These are phyloP conservation scores for Coniosporium tulheliwenetii DNA, from an alignment of 2,329 filamentous ascomycete genomes.

Conservation along the genomic window DNA sequence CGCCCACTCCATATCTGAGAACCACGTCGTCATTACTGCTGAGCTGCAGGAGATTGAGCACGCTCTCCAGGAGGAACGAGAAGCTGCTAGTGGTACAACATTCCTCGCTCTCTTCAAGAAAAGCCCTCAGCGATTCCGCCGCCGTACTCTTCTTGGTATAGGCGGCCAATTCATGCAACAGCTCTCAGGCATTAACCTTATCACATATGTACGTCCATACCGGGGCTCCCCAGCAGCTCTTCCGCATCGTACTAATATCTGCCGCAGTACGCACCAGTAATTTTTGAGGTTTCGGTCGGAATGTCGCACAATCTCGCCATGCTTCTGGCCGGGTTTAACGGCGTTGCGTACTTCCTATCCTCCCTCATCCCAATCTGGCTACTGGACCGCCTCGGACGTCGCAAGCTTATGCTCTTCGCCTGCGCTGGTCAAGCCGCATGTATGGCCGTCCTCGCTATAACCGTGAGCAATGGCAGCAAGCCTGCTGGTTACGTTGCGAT, in stretches of 20 bases:
- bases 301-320: constrained; percentile 6
- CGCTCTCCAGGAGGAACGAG: constrained; percentile 5
- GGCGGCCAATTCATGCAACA: constrained; percentile 33
- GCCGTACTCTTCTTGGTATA: constrained; percentile 24
- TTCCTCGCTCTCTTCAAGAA: constrained; percentile 25
- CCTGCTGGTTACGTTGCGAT: constrained; percentile 25
- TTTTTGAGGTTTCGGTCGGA: constrained; percentile 23
- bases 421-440: constrained; percentile 17
- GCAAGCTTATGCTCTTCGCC: constrained; percentile 15
- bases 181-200: constrained; percentile 15
- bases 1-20: constrained; percentile 6
- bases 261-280: constrained; percentile 22
- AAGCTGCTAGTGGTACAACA: constrained; percentile 5
- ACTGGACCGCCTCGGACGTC: constrained; percentile 19
- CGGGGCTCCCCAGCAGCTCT: background rate
- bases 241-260: constrained; percentile 5
- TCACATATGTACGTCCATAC: constrained; percentile 1
- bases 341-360: constrained; percentile 24
- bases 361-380: constrained; percentile 21
- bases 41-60: too few species aligned
- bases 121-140: constrained; percentile 25
- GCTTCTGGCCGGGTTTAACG: constrained; percentile 23
- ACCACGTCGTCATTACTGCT: constrained; percentile 3
- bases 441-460: constrained; percentile 30
- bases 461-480: constrained; percentile 14